Base-by-base conservation (phyloP, 345 rosid species). In the Physaria fendleri region DNA sequence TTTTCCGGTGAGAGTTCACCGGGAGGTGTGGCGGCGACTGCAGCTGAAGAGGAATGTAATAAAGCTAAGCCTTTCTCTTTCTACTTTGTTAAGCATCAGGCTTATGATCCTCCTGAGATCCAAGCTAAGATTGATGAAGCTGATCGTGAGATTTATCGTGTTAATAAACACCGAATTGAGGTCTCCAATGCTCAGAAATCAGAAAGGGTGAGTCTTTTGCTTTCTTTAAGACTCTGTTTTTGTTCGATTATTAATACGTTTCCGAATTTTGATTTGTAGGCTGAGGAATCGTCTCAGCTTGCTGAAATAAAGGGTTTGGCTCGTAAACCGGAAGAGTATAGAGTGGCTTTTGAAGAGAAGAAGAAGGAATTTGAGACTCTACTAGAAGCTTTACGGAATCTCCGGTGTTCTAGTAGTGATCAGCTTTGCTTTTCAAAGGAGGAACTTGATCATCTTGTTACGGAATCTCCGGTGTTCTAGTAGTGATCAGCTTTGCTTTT, bases 371-470 rank as follows among this genome's bases (percentile, higher is more conserved):
- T 89, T 65, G 90, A 81, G 51, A 83, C 88, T 22, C 70, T 93
- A 56, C 86, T 75, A 46, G 85, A 87, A 68, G 78, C 91, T 59
- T 75, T 62, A 82, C 82, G 90, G 55, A 85, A 78, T 69, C 79
- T 85, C 64, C 84, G 87, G 43, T 69, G 73, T 16, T 53, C 68
- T 29, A 38, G 2, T 14, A 69, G 43, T 61, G 63, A 38, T 5
- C 64, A 49, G 9, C 43, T 89, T 64, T 87, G 95, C 65, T 85
- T 95, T 50, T 76, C 95, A 6, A 92, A 79, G 72, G 85, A 83
- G 75, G 97, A 93, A 59, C 87, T 93, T 12, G 81, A 93, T 64
- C n/a, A n/a, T n/a, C n/a, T n/a, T n/a, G n/a, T n/a, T n/a, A n/a
- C n/a, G n/a, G n/a, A n/a, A n/a, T n/a, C n/a, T n/a, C n/a, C n/a